Percentiles rank a stretch among this genome's conserved stretches.
These are phyloP conservation scores for Dactylellina parvicollis DNA, from an alignment of 2,329 filamentous ascomycete species.

Conservation along the genomic window DNA sequence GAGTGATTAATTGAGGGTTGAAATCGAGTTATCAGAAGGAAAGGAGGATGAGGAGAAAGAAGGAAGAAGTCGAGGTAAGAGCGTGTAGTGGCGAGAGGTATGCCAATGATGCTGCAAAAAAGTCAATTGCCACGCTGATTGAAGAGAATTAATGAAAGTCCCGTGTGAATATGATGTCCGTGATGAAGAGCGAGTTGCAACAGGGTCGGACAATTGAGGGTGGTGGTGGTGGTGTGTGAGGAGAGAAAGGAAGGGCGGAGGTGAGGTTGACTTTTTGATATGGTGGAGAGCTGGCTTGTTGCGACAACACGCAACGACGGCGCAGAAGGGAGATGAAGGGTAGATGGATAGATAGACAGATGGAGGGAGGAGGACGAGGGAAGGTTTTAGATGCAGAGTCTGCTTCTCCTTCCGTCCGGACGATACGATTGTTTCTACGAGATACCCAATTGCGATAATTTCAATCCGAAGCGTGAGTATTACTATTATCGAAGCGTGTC, in stretches of 20 bases:
- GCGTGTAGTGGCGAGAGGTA: too few species aligned
- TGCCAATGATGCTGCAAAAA: background rate
- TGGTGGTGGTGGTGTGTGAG: background rate
- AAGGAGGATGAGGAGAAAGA: too few species aligned
- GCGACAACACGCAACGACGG: slow-evolving; percentile 1
- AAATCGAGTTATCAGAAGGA: too few species aligned
- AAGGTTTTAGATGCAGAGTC: background rate
- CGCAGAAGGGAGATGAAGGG: background rate
- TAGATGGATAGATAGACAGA: background rate
- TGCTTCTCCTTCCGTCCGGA: slow-evolving; percentile 13
- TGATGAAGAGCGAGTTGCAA: background rate
- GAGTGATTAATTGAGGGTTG: too few species aligned
- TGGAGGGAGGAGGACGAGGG: background rate
- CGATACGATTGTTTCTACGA: background rate
- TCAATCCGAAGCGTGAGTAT: background rate
- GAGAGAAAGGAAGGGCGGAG: slow-evolving; percentile 13
- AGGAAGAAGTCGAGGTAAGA: too few species aligned
- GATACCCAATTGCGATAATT: background rate
- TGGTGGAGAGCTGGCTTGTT: background rate
- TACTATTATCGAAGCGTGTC: background rate
- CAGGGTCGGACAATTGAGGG: background rate
- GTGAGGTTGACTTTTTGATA: background rate
- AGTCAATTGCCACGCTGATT: too few species aligned
- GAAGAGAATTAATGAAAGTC: background rate
- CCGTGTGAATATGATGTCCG: background rate